phyloP scores from a whole-genome alignment of 257 asterid species.

The Gentiana straminea region DNA sequence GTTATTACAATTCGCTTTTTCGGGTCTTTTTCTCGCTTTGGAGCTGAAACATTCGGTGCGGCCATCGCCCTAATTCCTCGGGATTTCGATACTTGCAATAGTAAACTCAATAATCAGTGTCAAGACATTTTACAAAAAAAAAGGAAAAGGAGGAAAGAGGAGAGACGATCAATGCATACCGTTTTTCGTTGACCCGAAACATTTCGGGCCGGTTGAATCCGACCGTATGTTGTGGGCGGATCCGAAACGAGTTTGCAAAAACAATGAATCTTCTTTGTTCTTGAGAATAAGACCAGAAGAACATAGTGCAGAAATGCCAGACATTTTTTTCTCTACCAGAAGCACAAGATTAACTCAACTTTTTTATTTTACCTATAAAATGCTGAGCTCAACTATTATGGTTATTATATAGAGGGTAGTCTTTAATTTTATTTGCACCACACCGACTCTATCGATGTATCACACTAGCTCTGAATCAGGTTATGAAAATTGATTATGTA shows the following conservation, averaged over 20 bases:
- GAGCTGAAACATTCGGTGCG: constrained; percentile 21
- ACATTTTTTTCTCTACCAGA: constrained; percentile 15
- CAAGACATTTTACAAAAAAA: too few species aligned
- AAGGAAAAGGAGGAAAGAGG: too few species aligned
- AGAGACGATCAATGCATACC: too few species aligned
- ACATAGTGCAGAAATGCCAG: constrained; percentile 19
- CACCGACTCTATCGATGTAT: too few species aligned
- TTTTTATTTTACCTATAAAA: background rate
- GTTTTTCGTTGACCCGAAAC: too few species aligned
- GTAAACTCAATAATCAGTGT: too few species aligned
- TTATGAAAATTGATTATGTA: too few species aligned
- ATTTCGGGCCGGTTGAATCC: too few species aligned
- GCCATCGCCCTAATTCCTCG: constrained; percentile 21
- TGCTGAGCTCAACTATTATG: background rate
- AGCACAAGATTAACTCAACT: background rate
- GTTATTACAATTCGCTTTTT: constrained; percentile 17
- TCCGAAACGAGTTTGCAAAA: constrained; percentile 26
- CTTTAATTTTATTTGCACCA: too few species aligned
- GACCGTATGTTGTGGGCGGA: constrained; percentile 14
- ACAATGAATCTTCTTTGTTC: constrained; percentile 19
- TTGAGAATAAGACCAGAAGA: constrained; percentile 23
- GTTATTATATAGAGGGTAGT: constrained; percentile 7
- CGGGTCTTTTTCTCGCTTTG: constrained; percentile 27
- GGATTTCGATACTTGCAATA: constrained; percentile 10
- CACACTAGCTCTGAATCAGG: too few species aligned